Percentiles rank a stretch among this genome's conserved stretches.
Conservation (phyloP, 495 filamentous ascomycete species). For the Penicillium daleae region DNA sequence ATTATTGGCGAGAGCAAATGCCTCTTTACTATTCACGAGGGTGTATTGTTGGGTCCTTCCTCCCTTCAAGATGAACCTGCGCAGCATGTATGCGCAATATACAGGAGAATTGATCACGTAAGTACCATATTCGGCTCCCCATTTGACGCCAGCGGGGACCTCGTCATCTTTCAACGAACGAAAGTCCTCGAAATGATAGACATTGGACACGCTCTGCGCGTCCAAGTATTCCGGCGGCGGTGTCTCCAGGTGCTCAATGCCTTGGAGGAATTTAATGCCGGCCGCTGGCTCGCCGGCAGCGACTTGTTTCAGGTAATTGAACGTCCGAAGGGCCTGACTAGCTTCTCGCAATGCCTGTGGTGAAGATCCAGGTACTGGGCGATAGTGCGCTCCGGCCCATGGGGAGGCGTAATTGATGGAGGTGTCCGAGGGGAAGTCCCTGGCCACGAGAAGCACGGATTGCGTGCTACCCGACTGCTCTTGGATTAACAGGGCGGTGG, state of each 20-base stretch:
- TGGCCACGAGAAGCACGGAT: constrained; percentile 57
- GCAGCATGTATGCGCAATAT: constrained; percentile 59
- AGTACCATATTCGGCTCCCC: constrained; percentile 61
- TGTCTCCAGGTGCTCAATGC: constrained; percentile 62
- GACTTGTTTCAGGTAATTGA: constrained; percentile 50
- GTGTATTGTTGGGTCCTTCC: constrained; percentile 50
- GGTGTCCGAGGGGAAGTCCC: constrained; percentile 55
- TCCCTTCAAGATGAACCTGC: constrained; percentile 54
- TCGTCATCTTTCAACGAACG: constrained; percentile 41
- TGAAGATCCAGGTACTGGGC: constrained; percentile 53
- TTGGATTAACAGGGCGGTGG: constrained; percentile 55
- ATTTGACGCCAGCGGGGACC: constrained; percentile 50
- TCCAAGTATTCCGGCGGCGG: constrained; percentile 51
- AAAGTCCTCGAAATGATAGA: constrained; percentile 50
- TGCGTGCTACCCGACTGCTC: constrained; percentile 37
- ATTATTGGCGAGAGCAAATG: constrained; percentile 42
- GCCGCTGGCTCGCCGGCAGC: constrained; percentile 44
- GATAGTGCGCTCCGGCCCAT: constrained; percentile 68
- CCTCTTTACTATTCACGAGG: constrained; percentile 51
- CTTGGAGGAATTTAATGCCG: constrained; percentile 57
- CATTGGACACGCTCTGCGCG: constrained; percentile 25
- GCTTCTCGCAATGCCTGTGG: constrained; percentile 50
- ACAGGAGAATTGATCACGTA: constrained; percentile 66
- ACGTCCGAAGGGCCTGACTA: constrained; percentile 54
- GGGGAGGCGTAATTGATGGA: constrained; percentile 67